These are phyloP conservation scores for Cryptococcus jaspeensis DNA, from an alignment of 1,284 basidiomycete genomes.

Conservation along the genomic window DNA sequence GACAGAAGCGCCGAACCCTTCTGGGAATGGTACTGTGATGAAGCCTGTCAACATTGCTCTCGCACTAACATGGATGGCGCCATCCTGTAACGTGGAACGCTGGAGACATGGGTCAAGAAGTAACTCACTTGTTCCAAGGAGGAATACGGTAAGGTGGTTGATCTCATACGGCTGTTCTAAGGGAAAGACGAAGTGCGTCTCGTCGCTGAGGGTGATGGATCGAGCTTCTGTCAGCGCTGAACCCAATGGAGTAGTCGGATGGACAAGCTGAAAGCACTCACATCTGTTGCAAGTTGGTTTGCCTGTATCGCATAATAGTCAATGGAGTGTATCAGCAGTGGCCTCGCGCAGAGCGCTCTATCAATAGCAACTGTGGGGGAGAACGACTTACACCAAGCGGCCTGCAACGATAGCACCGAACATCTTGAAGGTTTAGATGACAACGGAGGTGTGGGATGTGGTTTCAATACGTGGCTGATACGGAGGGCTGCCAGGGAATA, in stretches of 20 bases:
- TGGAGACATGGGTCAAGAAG: neutral
- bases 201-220: conserved; percentile 52
- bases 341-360: neutral
- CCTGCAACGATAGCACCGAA: conserved; percentile 52
- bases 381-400: conserved; percentile 44
- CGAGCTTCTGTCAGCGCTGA: neutral
- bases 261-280: conserved; percentile 12
- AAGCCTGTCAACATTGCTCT: neutral
- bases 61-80: too few relatives aligned
- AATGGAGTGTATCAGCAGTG: neutral
- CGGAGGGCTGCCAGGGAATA: neutral
- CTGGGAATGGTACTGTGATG: conserved; percentile 71
- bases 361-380: neutral
- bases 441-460: neutral
- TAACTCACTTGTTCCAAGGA: conserved; percentile 71
- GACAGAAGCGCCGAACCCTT: conserved; percentile 83
- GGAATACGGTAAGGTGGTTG: conserved; percentile 86
- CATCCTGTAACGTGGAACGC: neutral
- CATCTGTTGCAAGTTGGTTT: conserved; percentile 52
- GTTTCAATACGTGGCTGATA: neutral
- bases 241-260: neutral
- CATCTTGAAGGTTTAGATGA: conserved; percentile 28
- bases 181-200: conserved; percentile 80
- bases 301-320: conserved; percentile 24
- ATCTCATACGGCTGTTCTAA: conserved; percentile 72